Base-by-base conservation (phyloP, 345 rosid species). In the Raphanus raphanistrum region DNA sequence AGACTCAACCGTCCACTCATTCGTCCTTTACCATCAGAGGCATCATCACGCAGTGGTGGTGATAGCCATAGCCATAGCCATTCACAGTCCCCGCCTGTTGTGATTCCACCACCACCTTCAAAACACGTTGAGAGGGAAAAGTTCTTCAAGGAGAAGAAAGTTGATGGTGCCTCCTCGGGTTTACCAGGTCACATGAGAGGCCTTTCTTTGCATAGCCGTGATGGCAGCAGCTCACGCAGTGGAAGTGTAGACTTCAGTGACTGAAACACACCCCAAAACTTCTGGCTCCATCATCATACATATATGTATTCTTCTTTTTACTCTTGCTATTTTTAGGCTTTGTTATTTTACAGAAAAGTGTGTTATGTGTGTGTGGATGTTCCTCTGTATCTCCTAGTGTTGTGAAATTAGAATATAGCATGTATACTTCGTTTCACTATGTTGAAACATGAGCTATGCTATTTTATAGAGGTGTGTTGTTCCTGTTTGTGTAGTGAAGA, bases 51-150 rank as follows among this genome's bases (percentile, higher is more conserved):
- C 2, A 11, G 66, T 70, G 16, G 64, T 68, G 88, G 21, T 21
- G 21, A 21, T 21, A 21, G 21, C 21, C 21, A 86, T 63, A 68
- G 79, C 63, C 66, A 28, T 16, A 68, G 78, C 63, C 66, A 28
- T 17, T 71, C 83, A 25, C 83, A 87, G 60, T 78, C 81, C 21
- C 84, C 89, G 16, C 68, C 87, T 16, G 84, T 87, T 62, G 88
- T 81, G 13, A 90, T 95, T 73, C 99, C 99, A 9, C 99, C 99
- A 4, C 99, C 99, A 8, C 98, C 99, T 58, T 88, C 99, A 63
- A 92, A 91, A 80, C 97, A 89, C 25, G 7, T 85, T 6, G 98
- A 95, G 82, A 88, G 99, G 87, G 97, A 95, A 74, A 90, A 48
- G n/a, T 95, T 91, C 84, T 95, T 95, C 71, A 84, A 87, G 93